Evolutionary conservation across 2,329 filamentous ascomycete genomes (phyloP).

Genomic region (Botrytis elliptica): DNA sequence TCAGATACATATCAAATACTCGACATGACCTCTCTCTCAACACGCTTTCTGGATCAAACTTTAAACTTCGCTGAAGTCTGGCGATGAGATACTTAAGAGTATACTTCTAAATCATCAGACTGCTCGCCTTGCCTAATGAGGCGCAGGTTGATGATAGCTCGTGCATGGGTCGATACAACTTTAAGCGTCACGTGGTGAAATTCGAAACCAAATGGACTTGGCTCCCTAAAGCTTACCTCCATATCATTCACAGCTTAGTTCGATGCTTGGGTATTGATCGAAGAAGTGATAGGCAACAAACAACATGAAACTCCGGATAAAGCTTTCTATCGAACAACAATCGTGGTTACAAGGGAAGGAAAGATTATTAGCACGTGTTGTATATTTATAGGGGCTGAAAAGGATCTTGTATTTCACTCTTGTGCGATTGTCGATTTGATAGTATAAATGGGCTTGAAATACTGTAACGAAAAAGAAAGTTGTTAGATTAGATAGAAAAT

Average conservation of each 20-base stretch:
- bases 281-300: no score
- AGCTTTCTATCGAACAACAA: not conserved
- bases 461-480: fast-evolving
- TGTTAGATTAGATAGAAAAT: not conserved
- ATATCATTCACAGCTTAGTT: not conserved
- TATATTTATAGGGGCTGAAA: not conserved
- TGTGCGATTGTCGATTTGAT: not conserved
- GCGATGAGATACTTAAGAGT: not conserved
- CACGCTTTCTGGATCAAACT: not conserved
- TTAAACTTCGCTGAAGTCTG: fast-evolving
- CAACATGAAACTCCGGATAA: not conserved
- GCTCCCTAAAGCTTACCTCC: not conserved
- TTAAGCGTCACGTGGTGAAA: not conserved
- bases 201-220: not conserved
- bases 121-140: not conserved
- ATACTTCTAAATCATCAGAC: not conserved
- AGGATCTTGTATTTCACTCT: not conserved
- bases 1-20: not conserved
- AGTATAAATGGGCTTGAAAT: fast-evolving
- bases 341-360: not conserved
- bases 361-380: not conserved
- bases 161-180: not conserved
- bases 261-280: not conserved
- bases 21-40: not conserved
- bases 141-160: not conserved